Evolutionary conservation across 1,284 basidiomycete genomes (phyloP).

Genomic region (Tylopilus sp.): DNA sequence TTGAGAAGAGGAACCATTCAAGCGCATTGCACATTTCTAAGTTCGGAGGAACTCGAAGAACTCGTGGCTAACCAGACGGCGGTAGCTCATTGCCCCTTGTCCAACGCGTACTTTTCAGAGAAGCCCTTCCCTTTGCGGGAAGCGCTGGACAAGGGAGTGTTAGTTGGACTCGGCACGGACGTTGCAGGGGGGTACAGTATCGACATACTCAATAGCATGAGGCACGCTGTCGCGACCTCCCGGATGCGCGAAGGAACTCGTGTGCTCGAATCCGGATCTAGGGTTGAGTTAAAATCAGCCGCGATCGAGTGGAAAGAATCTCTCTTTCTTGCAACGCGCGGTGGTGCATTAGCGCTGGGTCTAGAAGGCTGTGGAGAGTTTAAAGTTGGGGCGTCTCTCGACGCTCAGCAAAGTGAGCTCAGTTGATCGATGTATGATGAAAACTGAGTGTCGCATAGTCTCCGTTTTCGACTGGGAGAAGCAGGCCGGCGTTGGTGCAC

Average conservation of each 20-base stretch:
- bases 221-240: conserved; percentile 67
- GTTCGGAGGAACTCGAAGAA: conserved; percentile 44
- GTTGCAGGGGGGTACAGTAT: conserved; percentile 78
- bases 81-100: conserved; percentile 80
- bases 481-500: conserved; percentile 59
- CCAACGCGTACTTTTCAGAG: conserved; percentile 80
- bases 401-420: conserved; percentile 72
- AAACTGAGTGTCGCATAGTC: conserved; percentile 37
- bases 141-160: conserved; percentile 57
- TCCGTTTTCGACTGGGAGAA: conserved; percentile 48
- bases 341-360: conserved; percentile 66
- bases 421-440: neutral
- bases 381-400: conserved; percentile 66
- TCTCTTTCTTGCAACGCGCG: conserved; percentile 72
- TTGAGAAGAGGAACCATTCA: conserved; percentile 64
- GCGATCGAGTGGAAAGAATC: conserved; percentile 75
- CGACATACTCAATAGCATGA: conserved; percentile 74
- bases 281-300: conserved; percentile 25
- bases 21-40: conserved; percentile 81
- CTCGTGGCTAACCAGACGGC: conserved; percentile 52
- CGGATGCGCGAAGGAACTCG: conserved; percentile 63
- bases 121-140: conserved; percentile 70
- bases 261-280: conserved; percentile 27
- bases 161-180: conserved; percentile 78
- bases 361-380: conserved; percentile 53